Percentiles rank a stretch among this genome's conserved stretches.
These are phyloP conservation scores for Corylus avellana DNA, from an alignment of 306 rosid genomes.

Conservation along the genomic window DNA sequence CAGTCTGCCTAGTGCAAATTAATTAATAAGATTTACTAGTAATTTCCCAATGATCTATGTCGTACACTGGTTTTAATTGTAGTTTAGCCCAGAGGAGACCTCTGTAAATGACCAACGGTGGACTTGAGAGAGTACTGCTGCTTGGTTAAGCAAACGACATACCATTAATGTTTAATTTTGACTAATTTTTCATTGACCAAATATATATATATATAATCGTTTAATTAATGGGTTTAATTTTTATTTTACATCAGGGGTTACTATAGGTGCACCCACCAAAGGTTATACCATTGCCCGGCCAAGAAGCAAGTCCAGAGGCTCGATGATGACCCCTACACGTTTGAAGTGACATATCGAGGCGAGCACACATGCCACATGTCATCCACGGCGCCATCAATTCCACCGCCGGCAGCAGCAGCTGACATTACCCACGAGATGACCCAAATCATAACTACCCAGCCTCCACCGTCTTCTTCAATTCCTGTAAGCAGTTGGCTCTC, in stretches of 20 bases:
- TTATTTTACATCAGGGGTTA: slow-evolving; percentile 43
- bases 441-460: slow-evolving; percentile 10
- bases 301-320: slow-evolving; percentile 73
- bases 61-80: neutral
- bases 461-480: neutral
- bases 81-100: too few species aligned
- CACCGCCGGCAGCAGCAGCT: neutral
- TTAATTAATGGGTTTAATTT: neutral
- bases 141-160: too few species aligned
- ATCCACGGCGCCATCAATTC: slow-evolving; percentile 62
- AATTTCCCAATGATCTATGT: neutral
- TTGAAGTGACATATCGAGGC: slow-evolving; percentile 53
- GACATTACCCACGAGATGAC: slow-evolving; percentile 30
- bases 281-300: slow-evolving; percentile 59
- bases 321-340: slow-evolving; percentile 47
- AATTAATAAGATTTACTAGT: slow-evolving; percentile 9
- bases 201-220: neutral
- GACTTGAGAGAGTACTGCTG: too few species aligned
- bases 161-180: too few species aligned
- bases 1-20: slow-evolving; percentile 1
- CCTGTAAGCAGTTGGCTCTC: slow-evolving; percentile 32
- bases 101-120: too few species aligned
- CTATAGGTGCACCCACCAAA: slow-evolving; percentile 77
- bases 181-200: too few species aligned
- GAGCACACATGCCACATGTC: slow-evolving; percentile 71